Evolutionary conservation across 2,329 filamentous ascomycete genomes (phyloP), one percentile per base, ranked within the genome.

Genomic region (Paecilomyces fulvus): DNA sequence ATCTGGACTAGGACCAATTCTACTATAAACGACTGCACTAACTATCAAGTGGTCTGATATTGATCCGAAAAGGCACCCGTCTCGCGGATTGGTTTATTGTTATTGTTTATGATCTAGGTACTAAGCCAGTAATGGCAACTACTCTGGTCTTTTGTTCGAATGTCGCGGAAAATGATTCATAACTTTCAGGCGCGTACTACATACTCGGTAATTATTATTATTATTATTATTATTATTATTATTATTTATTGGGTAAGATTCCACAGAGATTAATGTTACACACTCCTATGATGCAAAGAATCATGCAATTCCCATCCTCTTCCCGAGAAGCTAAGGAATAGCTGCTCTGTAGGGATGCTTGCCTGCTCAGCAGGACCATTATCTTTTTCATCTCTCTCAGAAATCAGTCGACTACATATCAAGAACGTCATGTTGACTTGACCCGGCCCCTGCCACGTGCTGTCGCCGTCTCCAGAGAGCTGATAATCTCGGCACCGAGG

Each of bases 401-500:
- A 37, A n/a, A n/a, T 28, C 25, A 28, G 25, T 28, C n/a, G 14
- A 43, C 33, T 43, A 20, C 5, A 43, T 20, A 20, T 17, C 37
- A 43, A 23, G 20, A 23, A 8, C n/a, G 17, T 54, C 64, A 70
- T 53, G 63, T 62, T 4, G 62, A 63, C 58, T 70, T 73, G 10
- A 68, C 61, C 46, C 69, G 64, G 30, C 66, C 66, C 51, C 63
- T 65, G 33, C 60, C 61, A 8, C 64, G 66, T 11, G 68, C 61
- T n/a, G 60, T 60, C 25, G 67, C 60, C 46, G 63, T 63, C 49
- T 80, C 77, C 23, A 87, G 74, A 0, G 80, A 82, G 58, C 81
- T 72, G n/a, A 86, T 56, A 43, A 88, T 85, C 64, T 89, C 85
- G 43, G 68, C 67, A 8, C 80, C 83, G 57, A 85, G 81, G 8